A percentile compares a stretch with the other conserved stretches of the same genome.
Conservation (phyloP, 1,284 basidiomycete genomes). For the Sphagnurus paluster region DNA sequence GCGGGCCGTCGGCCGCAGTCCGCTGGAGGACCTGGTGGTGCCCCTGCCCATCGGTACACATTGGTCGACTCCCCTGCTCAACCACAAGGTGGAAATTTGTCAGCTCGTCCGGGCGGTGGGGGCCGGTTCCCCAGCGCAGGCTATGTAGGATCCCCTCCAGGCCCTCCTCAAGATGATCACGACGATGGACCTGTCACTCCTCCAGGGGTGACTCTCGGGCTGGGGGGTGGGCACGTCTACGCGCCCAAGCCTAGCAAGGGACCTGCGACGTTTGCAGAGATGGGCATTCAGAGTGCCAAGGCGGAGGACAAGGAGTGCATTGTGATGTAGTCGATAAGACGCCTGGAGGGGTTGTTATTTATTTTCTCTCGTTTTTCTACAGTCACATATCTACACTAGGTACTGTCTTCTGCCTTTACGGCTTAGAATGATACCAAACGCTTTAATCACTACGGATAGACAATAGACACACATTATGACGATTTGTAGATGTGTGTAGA, state of each 20-base stretch:
- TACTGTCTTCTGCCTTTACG: background rate
- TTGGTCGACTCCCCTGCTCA: constrained; percentile 26
- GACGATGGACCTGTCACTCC: constrained; percentile 10
- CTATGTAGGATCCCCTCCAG: constrained; percentile 3
- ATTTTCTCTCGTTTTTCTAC: background rate
- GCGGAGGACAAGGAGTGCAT: constrained; percentile 80
- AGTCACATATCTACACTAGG: background rate
- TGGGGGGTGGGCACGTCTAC: constrained; percentile 21
- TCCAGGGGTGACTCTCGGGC: constrained; percentile 14
- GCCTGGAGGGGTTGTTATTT: background rate
- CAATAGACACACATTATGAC: background rate
- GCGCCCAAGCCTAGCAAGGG: constrained; percentile 33
- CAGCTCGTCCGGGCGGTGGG: constrained; percentile 11
- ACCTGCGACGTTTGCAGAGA: constrained; percentile 87
- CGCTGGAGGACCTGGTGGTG: constrained; percentile 20
- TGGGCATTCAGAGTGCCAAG: constrained; percentile 81
- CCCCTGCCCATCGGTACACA: constrained; percentile 41
- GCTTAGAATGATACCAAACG: background rate
- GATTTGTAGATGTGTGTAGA: constrained; percentile 5
- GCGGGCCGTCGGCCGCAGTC: constrained; percentile 17
- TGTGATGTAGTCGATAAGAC: constrained; percentile 59
- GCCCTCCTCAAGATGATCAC: constrained; percentile 10
- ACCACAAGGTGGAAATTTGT: constrained; percentile 17
- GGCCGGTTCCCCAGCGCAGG: constrained; percentile 8
- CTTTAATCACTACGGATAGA: too few species aligned